Percentiles rank a stretch among this genome's conserved stretches.
These are phyloP conservation scores for Candida maesae DNA, from an alignment of 805 yeast genomes.

Conservation along the genomic window DNA sequence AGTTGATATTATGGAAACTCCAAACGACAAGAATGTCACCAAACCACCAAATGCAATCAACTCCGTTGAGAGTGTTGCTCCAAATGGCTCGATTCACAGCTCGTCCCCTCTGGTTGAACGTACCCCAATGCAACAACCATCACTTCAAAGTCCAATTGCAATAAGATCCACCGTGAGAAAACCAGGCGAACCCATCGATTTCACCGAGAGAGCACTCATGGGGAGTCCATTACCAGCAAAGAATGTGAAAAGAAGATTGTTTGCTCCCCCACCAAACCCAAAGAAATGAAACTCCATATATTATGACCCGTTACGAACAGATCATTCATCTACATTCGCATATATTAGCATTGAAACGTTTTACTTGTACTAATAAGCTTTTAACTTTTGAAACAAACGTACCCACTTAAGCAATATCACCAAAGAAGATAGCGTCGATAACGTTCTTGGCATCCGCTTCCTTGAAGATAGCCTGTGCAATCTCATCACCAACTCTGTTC, in stretches of 20 bases:
- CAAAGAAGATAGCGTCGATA: conserved; percentile 67
- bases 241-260: conserved; percentile 32
- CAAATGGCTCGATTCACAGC: conserved; percentile 1
- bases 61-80: conserved; percentile 5
- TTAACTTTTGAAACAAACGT: too few relatives aligned
- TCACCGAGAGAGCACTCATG: conserved; percentile 17
- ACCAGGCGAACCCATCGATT: conserved; percentile 21
- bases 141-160: conserved; percentile 21
- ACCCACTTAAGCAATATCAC: too few relatives aligned
- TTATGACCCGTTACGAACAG: conserved; percentile 3
- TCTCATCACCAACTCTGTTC: conserved; percentile 56
- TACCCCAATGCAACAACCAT: conserved; percentile 11
- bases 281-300: not conserved
- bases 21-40: conserved; percentile 6
- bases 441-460: conserved; percentile 47
- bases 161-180: conserved; percentile 17
- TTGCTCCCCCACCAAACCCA: conserved; percentile 28
- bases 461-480: conserved; percentile 47
- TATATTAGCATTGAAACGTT: too few relatives aligned
- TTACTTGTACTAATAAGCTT: too few relatives aligned
- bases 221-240: conserved; percentile 25
- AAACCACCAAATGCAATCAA: not conserved
- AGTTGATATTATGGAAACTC: conserved; percentile 19
- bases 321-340: too few relatives aligned
- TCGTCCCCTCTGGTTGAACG: conserved; percentile 16